Base-by-base conservation (phyloP, 441 rosid species). In the Geranium incanum region DNA sequence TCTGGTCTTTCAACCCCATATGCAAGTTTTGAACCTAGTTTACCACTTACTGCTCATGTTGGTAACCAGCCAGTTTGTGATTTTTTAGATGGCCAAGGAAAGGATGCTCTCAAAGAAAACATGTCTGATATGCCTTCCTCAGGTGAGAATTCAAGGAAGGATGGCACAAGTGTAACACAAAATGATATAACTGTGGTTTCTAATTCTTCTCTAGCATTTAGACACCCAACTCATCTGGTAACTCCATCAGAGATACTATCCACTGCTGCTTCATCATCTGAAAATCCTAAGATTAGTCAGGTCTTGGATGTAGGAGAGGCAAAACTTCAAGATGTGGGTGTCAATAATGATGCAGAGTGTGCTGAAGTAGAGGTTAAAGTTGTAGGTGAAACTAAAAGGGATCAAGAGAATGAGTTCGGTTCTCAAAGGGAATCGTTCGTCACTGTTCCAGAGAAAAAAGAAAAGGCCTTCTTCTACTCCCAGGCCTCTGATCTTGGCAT, bases 231-330 rank as follows among this genome's bases (percentile, higher is more conserved):
- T 28, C 87, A 82, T 78, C 79, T 84, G 36, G 83, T 82, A 72
- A 84, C 86, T 28, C 87, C 87, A 36, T 82, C 87, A 37, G 88
- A 85, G 74, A 85, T 83, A 76, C 76, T 85, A 60, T 85, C 84
- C 18, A 81, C 74, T 3, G 79, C 78, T 70, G 72, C 82, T 41
- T 79, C 84, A 19, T 75, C 79, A 3, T 69, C 82, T 2, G 86
- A 82, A 62, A 81, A 19, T 74, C 36, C 80, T 69, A 84, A 78
- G 64, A 74, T 75, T 74, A 74, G 78, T 76, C 80, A 78, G 68
- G 78, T 70, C 19, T 76, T 69, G 77, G 73, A 60, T 28, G 59
- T 37, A 23, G 84, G 80, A n/a, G 80, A 79, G 74, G 70, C 55
- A 43, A 79, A 74, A 71, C 71, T 76, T 64, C 78, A 72, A 60